Evolutionary conservation across 2,329 filamentous ascomycete genomes (phyloP), one percentile per base, ranked within the genome.

Genomic region (Diplodia intermedia): DNA sequence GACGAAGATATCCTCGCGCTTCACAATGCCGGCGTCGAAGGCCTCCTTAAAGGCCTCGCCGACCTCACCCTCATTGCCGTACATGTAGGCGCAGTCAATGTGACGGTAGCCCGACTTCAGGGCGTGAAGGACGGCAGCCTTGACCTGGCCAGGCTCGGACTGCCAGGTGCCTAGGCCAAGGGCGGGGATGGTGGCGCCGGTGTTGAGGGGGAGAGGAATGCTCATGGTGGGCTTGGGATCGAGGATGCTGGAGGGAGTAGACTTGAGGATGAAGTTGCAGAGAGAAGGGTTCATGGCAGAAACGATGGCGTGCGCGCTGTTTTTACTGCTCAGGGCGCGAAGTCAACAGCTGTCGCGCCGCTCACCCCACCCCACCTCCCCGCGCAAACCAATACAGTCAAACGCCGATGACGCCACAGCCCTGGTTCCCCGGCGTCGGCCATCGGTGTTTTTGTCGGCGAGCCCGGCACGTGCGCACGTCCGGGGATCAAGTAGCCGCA

Each of bases 1-100:
- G 77, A 97, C 89, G 87, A 97, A 97, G 78, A 97, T 90, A 29
- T 97, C 92, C 80, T 91, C 88, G 69, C 92, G 90, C 84, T 90
- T 93, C 73, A 94, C 91, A 68, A 94, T 80, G 55, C 91, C 91
- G 9, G 94, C 91, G 76, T 90, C 86, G 81, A 95, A 92, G 75
- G 92, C 92, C 73, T 90, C 90, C 69, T 89, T 87, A 55, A 94
- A 86, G 74, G 92, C 92, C 77, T 93, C 82, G 69, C 91, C 92
- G 71, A 86, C 88, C 80, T 93, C 91, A 73, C 88, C 87, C 80
- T 94, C 92, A 79, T 94, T 94, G 74, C 90, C 91, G 80, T 95
- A 94, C 80, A 94, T 91, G 69, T 75, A 78, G 67, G 77, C 76
- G 47, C 77, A 76, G 80, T 93, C 91, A 73, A 93, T 85, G 74